These are phyloP conservation scores for Alternaria infectoria DNA, from an alignment of 2,329 filamentous ascomycete genomes.

Conservation along the genomic window DNA sequence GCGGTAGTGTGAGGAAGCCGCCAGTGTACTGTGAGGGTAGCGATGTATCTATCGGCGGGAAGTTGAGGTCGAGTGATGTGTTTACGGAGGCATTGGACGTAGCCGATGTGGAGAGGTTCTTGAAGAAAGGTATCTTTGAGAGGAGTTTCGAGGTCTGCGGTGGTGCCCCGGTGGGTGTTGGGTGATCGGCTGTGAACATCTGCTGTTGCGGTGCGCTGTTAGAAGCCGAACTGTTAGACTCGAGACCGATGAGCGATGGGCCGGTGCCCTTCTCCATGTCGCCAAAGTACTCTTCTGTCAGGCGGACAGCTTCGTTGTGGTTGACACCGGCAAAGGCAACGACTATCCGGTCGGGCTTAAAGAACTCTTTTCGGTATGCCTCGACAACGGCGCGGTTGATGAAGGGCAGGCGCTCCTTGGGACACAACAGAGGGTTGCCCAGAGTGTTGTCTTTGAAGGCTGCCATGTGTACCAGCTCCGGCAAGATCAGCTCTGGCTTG, in stretches of 20 bases:
- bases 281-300: constrained; percentile 87
- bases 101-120: constrained; percentile 81
- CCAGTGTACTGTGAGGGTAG: constrained; percentile 85
- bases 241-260: constrained; percentile 49
- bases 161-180: constrained; percentile 47
- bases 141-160: constrained; percentile 70
- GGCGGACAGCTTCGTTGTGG: constrained; percentile 76
- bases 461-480: constrained; percentile 92
- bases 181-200: constrained; percentile 52
- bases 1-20: constrained; percentile 85
- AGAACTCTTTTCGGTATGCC: constrained; percentile 83
- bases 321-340: constrained; percentile 93
- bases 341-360: constrained; percentile 87
- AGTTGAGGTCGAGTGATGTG: constrained; percentile 56
- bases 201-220: constrained; percentile 48
- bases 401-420: constrained; percentile 75
- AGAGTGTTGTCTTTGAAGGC: constrained; percentile 96
- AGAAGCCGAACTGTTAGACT: constrained; percentile 21
- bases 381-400: constrained; percentile 78
- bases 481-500: constrained; percentile 93
- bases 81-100: constrained; percentile 62
- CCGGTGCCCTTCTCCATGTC: constrained; percentile 73
- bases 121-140: constrained; percentile 87
- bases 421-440: constrained; percentile 90
- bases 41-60: constrained; percentile 62